Evolutionary conservation across 805 yeast species (phyloP).

Genomic region (Ogataea salicorniae): DNA sequence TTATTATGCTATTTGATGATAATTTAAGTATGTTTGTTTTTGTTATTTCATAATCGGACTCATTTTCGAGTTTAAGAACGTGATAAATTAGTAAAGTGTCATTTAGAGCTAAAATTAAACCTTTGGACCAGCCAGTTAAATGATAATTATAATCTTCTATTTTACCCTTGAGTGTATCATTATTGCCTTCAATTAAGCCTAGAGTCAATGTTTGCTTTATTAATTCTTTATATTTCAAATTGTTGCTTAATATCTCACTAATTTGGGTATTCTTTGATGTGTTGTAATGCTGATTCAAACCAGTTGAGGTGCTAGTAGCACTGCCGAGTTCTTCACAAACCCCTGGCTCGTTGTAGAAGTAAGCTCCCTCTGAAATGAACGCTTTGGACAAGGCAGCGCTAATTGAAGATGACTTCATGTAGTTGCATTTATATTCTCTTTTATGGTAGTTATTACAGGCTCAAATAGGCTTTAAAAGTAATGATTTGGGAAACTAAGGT

Average conservation of each 20-base stretch:
- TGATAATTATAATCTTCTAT: constrained; percentile 6
- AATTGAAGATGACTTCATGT: constrained; percentile 12
- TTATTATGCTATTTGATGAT: neutral
- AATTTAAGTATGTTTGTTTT: neutral
- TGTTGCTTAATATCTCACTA: constrained; percentile 1
- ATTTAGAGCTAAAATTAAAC: constrained; percentile 8
- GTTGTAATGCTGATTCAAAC: neutral
- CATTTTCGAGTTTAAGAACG: constrained; percentile 1
- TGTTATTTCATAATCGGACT: neutral
- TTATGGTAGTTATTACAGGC: too few species aligned
- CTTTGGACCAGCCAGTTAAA: constrained; percentile 6
- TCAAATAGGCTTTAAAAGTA: too few species aligned
- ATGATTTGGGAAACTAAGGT: too few species aligned
- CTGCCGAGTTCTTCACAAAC: neutral
- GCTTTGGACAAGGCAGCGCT: constrained; percentile 9
- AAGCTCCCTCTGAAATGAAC: constrained; percentile 4
- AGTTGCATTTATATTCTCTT: neutral
- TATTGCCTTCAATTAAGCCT: constrained; percentile 1
- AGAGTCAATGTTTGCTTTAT: constrained; percentile 3
- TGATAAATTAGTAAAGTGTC: constrained; percentile 6
- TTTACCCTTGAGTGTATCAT: constrained; percentile 2
- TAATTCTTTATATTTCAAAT: neutral
- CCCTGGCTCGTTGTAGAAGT: neutral
- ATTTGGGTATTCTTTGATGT: neutral
- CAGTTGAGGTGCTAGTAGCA: neutral